Evolutionary conservation across 805 yeast genomes (phyloP).

Genomic region (Cyberlindnera saturnus): DNA sequence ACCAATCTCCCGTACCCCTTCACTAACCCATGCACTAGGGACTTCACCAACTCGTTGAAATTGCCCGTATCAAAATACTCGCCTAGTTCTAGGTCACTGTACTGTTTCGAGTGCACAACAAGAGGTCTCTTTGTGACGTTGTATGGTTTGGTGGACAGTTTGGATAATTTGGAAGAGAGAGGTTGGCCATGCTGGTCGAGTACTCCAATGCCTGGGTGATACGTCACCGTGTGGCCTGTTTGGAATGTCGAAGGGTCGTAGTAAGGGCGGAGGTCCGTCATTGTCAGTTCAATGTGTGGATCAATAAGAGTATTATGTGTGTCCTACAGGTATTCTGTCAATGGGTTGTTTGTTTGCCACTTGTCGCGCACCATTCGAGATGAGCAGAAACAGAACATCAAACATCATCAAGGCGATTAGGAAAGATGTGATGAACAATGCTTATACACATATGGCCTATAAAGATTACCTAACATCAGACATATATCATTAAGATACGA

Average conservation of each 20-base stretch:
- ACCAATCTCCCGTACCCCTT: slow-evolving; percentile 65
- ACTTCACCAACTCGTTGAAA: slow-evolving; percentile 48
- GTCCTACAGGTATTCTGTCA: too few species aligned
- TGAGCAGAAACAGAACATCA: too few species aligned
- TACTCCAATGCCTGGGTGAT: slow-evolving; percentile 57
- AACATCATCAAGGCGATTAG: too few species aligned
- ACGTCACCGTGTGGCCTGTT: slow-evolving; percentile 56
- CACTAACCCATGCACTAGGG: slow-evolving; percentile 54
- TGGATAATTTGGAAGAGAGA: slow-evolving; percentile 33
- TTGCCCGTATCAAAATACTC: slow-evolving; percentile 60
- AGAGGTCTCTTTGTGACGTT: too few species aligned
- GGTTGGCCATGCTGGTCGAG: slow-evolving; percentile 39
- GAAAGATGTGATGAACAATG: too few species aligned
- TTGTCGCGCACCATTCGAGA: too few species aligned
- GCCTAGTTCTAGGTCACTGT: slow-evolving; percentile 50
- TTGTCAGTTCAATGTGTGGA: too few species aligned
- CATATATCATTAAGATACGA: too few species aligned
- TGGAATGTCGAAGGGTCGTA: slow-evolving; percentile 62
- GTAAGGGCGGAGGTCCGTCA: slow-evolving; percentile 48
- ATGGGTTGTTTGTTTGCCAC: too few species aligned
- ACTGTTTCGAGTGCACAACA: neutral
- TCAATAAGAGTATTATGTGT: too few species aligned
- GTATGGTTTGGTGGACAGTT: slow-evolving; percentile 11
- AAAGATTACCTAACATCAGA: too few species aligned
- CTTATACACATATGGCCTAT: too few species aligned